Evolutionary conservation across 176 grass and related monocot species (phyloP).

Genomic region (Oryza nivara): DNA sequence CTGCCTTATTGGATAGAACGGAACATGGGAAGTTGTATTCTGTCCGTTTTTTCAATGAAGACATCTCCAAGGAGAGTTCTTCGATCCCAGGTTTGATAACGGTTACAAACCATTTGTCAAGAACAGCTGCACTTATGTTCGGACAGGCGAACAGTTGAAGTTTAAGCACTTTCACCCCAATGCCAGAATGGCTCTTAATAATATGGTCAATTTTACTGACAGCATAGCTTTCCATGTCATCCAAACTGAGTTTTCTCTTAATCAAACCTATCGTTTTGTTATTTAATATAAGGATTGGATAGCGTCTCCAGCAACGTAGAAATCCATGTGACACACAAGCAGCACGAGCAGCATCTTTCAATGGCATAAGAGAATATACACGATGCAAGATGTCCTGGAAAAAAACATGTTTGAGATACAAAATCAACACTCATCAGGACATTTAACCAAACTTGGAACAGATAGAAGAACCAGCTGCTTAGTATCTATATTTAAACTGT

Average conservation of each 20-base stretch:
- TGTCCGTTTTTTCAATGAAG: background rate
- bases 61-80: conserved; percentile 1
- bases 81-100: conserved; percentile 33
- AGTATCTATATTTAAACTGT: too few relatives aligned
- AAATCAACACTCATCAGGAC: too few relatives aligned
- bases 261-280: background rate
- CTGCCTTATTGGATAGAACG: background rate
- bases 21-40: conserved; percentile 28
- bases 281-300: conserved; percentile 20
- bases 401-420: background rate
- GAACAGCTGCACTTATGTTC: background rate
- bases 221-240: background rate
- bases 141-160: background rate
- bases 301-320: conserved; percentile 23
- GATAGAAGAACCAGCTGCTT: too few relatives aligned
- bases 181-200: conserved; percentile 10
- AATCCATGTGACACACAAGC: conserved; percentile 18
- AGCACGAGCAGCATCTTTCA: conserved; percentile 32
- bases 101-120: background rate
- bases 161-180: conserved; percentile 11
- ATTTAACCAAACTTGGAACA: too few relatives aligned
- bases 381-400: conserved; percentile 20
- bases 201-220: background rate
- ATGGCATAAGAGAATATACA: conserved; percentile 10
- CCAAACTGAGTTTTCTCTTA: background rate